Evolutionary conservation across 148 eudicot species (phyloP), one percentile per base, ranked within the genome.

Genomic region (Spergularia marina): DNA sequence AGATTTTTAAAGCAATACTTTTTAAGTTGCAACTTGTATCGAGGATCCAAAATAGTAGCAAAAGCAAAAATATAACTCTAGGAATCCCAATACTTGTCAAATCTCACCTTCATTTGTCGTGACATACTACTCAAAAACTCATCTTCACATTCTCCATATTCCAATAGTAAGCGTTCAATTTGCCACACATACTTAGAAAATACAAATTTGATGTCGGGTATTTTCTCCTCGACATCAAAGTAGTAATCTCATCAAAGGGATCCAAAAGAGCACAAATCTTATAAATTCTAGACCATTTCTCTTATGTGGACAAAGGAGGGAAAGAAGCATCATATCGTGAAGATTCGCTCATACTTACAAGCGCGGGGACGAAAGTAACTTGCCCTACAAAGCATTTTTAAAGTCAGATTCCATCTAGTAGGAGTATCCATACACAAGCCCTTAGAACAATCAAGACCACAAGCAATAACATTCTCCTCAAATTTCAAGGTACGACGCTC

Each of bases 211-310:
- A 6, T 0, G 77, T 25, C 5, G 52, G 60, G 21, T 62, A 61
- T n/a, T 23, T 61, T 17, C 41, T 23, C 17, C 68, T 67, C 2
- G 66, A 74, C 4, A 74, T 13, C 7, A 9, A 16, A 15, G 52
- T 72, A 7, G 75, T 72, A 10, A 67, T 72, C 16, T 72, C 75
- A 39, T 72, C 54, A 41, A 58, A 72, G 6, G 65, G 65, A 3
- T 72, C 56, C n/a, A 72, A 41, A 40, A 72, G 75, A 12, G 75
- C 53, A 57, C 47, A 53, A 12, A 53, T 70, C 12, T 44, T 67
- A 10, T 20, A 2, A 16, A 67, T 49, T 21, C 55, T 67, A 6
- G 4, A 7, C 55, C 23, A 67, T 10, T 67, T 6, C 4, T 67
- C 71, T 17, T 67, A 6, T 4, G 71, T 67, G 4, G 34, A 54